Conservation (phyloP, 192 early-diverging fungal species). For the Jimgerdemannia flammicorona region DNA sequence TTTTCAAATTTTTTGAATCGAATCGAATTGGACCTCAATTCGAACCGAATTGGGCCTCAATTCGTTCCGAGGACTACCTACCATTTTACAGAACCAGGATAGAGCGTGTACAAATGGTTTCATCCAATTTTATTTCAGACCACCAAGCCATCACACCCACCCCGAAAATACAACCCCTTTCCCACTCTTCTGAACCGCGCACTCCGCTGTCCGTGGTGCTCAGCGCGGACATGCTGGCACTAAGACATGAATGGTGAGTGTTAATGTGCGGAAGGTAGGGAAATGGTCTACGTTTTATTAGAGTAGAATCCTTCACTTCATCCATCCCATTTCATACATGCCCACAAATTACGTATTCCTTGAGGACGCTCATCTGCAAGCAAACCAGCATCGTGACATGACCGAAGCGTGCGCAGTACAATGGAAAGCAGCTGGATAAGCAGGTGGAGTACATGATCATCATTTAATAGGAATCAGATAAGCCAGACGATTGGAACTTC, state of each 20-base stretch:
- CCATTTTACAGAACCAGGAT: too few species aligned
- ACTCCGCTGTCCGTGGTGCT: constrained; percentile 71
- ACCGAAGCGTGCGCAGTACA: background rate
- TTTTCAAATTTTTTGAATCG: too few species aligned
- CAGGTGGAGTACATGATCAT: constrained; percentile 36
- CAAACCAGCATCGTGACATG: constrained; percentile 1
- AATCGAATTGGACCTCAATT: too few species aligned
- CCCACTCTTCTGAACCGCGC: too few species aligned
- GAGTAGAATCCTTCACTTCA: background rate
- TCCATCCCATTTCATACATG: too few species aligned
- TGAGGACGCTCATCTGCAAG: constrained; percentile 51
- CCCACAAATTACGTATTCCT: constrained; percentile 69
- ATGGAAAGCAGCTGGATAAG: constrained; percentile 17
- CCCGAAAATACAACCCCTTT: too few species aligned
- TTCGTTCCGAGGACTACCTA: too few species aligned
- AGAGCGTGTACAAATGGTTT: too few species aligned
- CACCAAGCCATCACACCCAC: too few species aligned
- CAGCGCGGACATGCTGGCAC: constrained; percentile 56
- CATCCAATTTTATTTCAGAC: too few species aligned
- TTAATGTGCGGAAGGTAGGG: constrained; percentile 10
- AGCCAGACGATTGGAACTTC: constrained; percentile 47
- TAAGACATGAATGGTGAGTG: constrained; percentile 62
- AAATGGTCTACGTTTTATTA: constrained; percentile 30
- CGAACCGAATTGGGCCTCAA: too few species aligned
- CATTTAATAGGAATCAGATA: constrained; percentile 48